Evolutionary conservation across 345 rosid genomes (phyloP).

Genomic region (Salix brachista): DNA sequence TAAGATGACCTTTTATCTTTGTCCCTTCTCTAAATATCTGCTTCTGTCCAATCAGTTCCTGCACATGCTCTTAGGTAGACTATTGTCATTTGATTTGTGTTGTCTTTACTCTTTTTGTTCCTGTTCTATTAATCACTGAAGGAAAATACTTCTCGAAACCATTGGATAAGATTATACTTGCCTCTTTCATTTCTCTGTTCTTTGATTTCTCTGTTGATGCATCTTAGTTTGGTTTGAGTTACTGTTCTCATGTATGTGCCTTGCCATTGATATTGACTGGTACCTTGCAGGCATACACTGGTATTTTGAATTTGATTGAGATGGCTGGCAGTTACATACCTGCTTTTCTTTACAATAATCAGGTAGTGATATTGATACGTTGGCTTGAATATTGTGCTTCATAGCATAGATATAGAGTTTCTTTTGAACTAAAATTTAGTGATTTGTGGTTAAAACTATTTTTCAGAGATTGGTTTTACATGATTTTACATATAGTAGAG

Average conservation of each 20-base stretch:
- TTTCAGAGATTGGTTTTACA: background rate
- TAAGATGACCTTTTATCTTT: background rate
- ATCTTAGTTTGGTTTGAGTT: background rate
- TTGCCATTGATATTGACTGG: conserved; percentile 4
- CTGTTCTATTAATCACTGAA: background rate
- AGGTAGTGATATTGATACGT: conserved; percentile 40
- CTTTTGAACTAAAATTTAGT: background rate
- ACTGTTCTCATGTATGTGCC: background rate
- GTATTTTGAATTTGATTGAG: conserved; percentile 72
- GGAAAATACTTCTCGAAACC: background rate
- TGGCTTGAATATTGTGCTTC: background rate
- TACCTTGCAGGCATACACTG: conserved; percentile 76
- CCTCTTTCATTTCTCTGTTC: background rate
- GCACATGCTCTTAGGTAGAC: background rate
- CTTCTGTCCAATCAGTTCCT: background rate
- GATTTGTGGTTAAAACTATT: background rate
- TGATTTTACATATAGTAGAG: background rate
- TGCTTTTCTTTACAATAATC: conserved; percentile 66
- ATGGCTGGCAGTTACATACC: conserved; percentile 59
- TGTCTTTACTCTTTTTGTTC: background rate
- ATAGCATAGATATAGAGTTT: background rate
- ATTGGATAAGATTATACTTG: background rate
- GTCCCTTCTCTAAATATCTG: background rate
- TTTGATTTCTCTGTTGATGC: background rate
- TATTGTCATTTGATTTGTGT: background rate